A percentile compares a stretch with the other conserved stretches of the same genome.
phyloP scores from a whole-genome alignment of 116 monocot genomes.

The Cymodocea nodosa region DNA sequence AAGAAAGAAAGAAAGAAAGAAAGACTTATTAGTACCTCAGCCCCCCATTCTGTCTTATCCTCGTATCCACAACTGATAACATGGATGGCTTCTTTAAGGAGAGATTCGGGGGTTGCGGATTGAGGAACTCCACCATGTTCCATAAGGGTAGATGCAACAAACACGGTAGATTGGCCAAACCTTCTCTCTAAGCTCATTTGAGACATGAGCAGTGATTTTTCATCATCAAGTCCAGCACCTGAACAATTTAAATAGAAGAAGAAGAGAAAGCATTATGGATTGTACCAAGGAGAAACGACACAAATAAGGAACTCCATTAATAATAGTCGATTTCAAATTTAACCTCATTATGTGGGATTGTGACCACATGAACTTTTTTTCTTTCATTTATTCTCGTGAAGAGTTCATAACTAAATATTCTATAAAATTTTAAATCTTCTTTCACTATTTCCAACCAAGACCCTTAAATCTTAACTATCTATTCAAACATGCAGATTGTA shows the following conservation, averaged over 20 bases:
- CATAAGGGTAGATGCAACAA: slow-evolving; percentile 62
- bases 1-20: no score
- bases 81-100: slow-evolving; percentile 70
- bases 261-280: not conserved
- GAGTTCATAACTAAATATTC: no score
- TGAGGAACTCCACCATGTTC: slow-evolving; percentile 58
- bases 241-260: not conserved
- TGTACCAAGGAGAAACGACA: no score
- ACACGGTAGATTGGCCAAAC: slow-evolving; percentile 61
- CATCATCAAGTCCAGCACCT: slow-evolving; percentile 46
- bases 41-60: slow-evolving; percentile 75
- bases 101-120: slow-evolving; percentile 47
- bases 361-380: no score
- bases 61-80: slow-evolving; percentile 74
- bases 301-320: no score
- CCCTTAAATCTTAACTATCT: no score
- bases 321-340: no score
- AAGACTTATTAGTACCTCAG: slow-evolving; percentile 28
- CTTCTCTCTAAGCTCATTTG: slow-evolving; percentile 64
- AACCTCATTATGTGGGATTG: no score
- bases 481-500: no score
- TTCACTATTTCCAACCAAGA: no score
- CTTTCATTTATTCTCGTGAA: no score
- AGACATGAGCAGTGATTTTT: slow-evolving; percentile 57
- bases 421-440: no score